phyloP scores from a whole-genome alignment of 352 stramenopile species.

The Pelagophyceae sp. region DNA sequence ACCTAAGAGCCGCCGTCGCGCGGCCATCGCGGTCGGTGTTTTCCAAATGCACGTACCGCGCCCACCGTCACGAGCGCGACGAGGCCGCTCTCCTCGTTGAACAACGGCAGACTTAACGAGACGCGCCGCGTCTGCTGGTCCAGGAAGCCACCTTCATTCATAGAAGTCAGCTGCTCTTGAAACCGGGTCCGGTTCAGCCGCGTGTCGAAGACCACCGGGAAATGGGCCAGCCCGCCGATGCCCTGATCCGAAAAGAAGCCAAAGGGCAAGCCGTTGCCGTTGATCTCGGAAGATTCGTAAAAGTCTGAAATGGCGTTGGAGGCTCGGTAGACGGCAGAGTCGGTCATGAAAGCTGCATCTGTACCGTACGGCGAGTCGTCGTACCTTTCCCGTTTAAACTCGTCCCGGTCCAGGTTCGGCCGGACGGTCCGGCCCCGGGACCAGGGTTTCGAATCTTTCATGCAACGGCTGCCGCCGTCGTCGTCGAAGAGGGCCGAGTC shows the following conservation, averaged over 20 bases:
- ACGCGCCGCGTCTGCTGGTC: not conserved
- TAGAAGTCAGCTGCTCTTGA: not conserved
- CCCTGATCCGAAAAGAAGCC: not conserved
- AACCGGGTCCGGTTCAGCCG: not conserved
- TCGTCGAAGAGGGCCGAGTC: not conserved
- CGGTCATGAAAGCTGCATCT: not conserved
- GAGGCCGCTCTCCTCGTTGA: constrained; percentile 6
- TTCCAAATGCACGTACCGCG: too few relatives aligned
- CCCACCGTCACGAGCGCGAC: not conserved
- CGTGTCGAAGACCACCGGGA: not conserved
- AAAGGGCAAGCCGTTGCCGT: not conserved
- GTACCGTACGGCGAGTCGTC: not conserved
- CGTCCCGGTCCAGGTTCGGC: not conserved
- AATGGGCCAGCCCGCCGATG: not conserved
- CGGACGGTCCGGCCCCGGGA: not conserved
- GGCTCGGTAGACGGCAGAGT: not conserved
- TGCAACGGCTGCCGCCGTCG: not conserved
- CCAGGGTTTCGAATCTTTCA: too few relatives aligned
- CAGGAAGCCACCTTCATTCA: not conserved
- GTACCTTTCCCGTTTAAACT: not conserved
- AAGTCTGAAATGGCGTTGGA: not conserved
- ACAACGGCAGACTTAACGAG: not conserved
- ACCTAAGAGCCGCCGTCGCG: too few relatives aligned
- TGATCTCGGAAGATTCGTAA: not conserved
- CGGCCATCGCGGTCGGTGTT: too few relatives aligned